Percentiles rank a stretch among this genome's conserved stretches.
These are phyloP conservation scores for Penicillium sp. DNA, from an alignment of 2,329 filamentous ascomycete genomes.

Conservation along the genomic window DNA sequence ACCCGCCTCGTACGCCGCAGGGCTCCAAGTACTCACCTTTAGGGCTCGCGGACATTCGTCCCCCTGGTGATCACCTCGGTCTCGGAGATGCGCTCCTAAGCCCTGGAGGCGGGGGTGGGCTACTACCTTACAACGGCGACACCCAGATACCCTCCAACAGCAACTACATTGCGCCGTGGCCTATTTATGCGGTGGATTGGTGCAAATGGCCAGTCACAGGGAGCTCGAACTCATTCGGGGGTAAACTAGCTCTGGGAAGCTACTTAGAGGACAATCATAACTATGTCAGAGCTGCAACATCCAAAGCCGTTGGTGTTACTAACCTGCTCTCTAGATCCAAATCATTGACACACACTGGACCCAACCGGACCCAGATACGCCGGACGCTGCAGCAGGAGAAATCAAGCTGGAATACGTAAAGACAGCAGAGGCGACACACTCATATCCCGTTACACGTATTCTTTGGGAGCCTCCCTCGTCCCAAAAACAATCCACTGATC, in stretches of 20 bases:
- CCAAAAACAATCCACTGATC: conserved; percentile 90
- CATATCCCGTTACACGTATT: conserved; percentile 91
- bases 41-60: conserved; percentile 85
- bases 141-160: conserved; percentile 66
- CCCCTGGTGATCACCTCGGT: conserved; percentile 69
- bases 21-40: conserved; percentile 76
- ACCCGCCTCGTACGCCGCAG: conserved; percentile 50
- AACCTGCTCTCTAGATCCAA: conserved; percentile 66
- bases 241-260: conserved; percentile 91
- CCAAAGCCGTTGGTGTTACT: conserved; percentile 4
- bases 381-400: conserved; percentile 64
- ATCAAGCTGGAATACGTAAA: conserved; percentile 76
- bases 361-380: conserved; percentile 64
- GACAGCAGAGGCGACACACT: conserved; percentile 93
- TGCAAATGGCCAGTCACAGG: conserved; percentile 90
- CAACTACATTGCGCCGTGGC: conserved; percentile 92
- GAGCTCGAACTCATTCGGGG: conserved; percentile 59
- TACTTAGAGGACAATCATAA: conserved; percentile 98
- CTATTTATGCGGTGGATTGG: conserved; percentile 96
- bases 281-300: conserved; percentile 57
- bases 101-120: conserved; percentile 30
- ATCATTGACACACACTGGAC: conserved; percentile 83
- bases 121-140: conserved; percentile 62
- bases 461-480: conserved; percentile 94
- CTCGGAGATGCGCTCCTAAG: conserved; percentile 67